A percentile compares a stretch with the other conserved stretches of the same genome.
Conservation (phyloP, 2,329 filamentous ascomycete species). For the Colletotrichum eremochloae region DNA sequence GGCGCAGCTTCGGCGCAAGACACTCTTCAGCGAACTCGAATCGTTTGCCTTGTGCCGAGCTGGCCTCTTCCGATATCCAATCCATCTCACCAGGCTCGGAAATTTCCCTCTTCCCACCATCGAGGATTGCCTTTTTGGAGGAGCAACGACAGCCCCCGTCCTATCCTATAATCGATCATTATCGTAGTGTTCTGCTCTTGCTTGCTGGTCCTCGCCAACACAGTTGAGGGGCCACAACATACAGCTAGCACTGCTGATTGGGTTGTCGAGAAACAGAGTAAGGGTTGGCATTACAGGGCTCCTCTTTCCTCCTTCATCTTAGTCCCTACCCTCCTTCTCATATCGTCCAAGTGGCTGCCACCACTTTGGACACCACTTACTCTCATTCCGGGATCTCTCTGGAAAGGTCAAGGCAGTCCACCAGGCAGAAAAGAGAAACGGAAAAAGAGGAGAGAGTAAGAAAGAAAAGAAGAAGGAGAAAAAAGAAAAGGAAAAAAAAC, state of each 20-base stretch:
- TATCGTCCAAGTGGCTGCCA: constrained; percentile 11
- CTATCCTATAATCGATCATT: neutral
- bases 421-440: neutral
- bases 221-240: constrained; percentile 20
- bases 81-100: neutral
- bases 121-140: constrained; percentile 9
- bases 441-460: neutral
- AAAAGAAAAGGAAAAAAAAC: neutral
- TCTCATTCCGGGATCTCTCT: neutral
- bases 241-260: neutral
- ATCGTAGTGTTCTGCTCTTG: neutral
- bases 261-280: neutral
- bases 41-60: constrained; percentile 15
- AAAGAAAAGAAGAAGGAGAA: neutral
- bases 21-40: constrained; percentile 29
- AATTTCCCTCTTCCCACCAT: neutral
- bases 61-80: constrained; percentile 10
- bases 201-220: constrained; percentile 1
- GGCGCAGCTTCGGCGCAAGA: constrained; percentile 26
- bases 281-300: constrained; percentile 10
- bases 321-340: neutral
- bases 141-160: neutral
- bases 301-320: constrained; percentile 20
- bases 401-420: neutral
- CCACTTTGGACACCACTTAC: neutral